These are phyloP conservation scores for Hypoxylon sp. DNA, from an alignment of 2,329 filamentous ascomycete species.

Conservation along the genomic window DNA sequence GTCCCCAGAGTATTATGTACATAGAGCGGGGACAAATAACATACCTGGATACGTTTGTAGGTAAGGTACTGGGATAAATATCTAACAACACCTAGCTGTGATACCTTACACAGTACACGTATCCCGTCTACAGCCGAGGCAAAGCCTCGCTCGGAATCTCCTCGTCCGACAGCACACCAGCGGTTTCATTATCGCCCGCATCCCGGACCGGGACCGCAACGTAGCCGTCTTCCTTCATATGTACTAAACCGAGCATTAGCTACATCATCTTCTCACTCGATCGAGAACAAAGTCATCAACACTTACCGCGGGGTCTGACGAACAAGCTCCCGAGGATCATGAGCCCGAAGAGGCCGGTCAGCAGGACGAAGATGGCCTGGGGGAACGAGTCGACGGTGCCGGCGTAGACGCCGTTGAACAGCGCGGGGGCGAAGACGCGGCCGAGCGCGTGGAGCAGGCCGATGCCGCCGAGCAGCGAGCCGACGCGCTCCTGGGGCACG, in stretches of 20 bases:
- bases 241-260: constrained; percentile 33
- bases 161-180: constrained; percentile 25
- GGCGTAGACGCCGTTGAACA: constrained; percentile 89
- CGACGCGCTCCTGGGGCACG: constrained; percentile 80
- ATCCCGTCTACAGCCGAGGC: constrained; percentile 26
- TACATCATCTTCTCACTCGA: not conserved
- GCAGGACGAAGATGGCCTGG: constrained; percentile 82
- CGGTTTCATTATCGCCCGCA: constrained; percentile 15
- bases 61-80: not conserved
- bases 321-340: constrained; percentile 74
- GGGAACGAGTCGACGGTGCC: constrained; percentile 79
- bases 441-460: constrained; percentile 86
- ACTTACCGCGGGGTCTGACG: constrained; percentile 77
- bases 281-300: not conserved
- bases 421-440: constrained; percentile 77
- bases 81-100: not conserved
- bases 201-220: constrained; percentile 33
- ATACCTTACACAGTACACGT: not conserved
- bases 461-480: constrained; percentile 86
- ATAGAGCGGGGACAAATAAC: not conserved
- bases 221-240: constrained; percentile 41
- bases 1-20: not conserved
- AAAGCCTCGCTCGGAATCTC: constrained; percentile 34
- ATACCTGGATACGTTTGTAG: no score
- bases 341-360: constrained; percentile 71